phyloP scores from a whole-genome alignment of 169 alveolate genomes.

The Eimeria brunetti region DNA sequence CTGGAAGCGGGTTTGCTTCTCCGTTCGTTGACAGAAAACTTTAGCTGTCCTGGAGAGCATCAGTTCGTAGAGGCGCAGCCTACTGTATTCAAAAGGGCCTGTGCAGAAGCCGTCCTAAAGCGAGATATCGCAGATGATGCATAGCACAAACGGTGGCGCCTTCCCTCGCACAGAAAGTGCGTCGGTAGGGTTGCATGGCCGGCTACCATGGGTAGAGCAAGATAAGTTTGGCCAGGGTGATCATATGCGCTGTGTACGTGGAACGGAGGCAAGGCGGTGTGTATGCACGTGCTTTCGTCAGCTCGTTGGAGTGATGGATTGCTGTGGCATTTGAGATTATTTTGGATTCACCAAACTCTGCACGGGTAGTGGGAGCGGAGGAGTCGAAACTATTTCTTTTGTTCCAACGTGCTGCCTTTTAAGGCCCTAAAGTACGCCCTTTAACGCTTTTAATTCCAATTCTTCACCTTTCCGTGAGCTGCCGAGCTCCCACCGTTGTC shows the following conservation, averaged over 20 bases:
- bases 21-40: too few species aligned
- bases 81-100: background rate
- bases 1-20: too few species aligned
- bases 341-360: too few species aligned
- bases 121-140: background rate
- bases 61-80: background rate
- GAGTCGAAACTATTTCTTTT: too few species aligned
- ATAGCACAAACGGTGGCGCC: background rate
- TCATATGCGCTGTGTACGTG: background rate
- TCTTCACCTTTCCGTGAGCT: background rate
- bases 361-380: too few species aligned
- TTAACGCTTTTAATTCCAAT: too few species aligned
- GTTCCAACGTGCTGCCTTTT: too few species aligned
- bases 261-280: background rate
- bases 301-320: too few species aligned
- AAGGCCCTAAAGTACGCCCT: background rate
- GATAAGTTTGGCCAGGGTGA: background rate
- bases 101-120: background rate
- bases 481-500: background rate
- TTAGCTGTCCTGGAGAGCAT: background rate
- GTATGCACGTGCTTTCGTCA: too few species aligned
- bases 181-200: background rate
- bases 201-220: background rate
- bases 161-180: background rate
- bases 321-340: too few species aligned